Base-by-base conservation (phyloP, 768 basidiomycete species). In the Lactifluus pinguis region DNA sequence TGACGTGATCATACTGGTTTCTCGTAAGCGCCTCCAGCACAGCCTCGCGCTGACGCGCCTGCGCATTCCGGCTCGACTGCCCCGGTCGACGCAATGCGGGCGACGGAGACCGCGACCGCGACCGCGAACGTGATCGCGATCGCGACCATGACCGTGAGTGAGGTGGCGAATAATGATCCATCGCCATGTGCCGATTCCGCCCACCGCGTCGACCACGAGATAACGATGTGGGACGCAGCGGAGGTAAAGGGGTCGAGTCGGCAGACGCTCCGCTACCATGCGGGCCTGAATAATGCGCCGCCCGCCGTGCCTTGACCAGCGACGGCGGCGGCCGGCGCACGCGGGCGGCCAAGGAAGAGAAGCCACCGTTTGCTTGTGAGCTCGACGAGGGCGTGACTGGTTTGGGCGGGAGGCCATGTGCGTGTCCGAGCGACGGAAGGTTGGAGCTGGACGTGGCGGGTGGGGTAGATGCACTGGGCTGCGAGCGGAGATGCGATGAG, bases 1-100 rank as follows among this genome's bases (percentile, higher is more conserved):
- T 78, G 48, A 90, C 77, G 72, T 91, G 81, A 15, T 89, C 86
- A 63, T 76, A 76, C 51, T 83, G 84, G 62, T 86, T 91, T 69
- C 74, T 74, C 64, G 78, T 77, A 47, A 92, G 76, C 66, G 75
- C 79, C 41, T 77, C 76, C 47, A 80, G 63, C 7, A 85, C 75
- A 38, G 55, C 68, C 56, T 71, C 69, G 64, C 73, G 68, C 65
- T 72, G 69, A 62, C 69, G 69, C 69, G 65, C 64, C 63, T 69
- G 70, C 64, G 67, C 65, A 39, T 66, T 66, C 39, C 68, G 62
- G 32, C 69, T 66, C 34, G 72, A 67, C 19, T 74, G 72, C 2
- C 74, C 72, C n/a, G 76, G 75, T 50, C 73, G 71, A 14, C 76
- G 71, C 29, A 73, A 71, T 3, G 75, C 73, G 2, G 77, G 79